These are phyloP conservation scores for Schwanniomyces etchellsii DNA, from an alignment of 1,139 yeast genomes.

Conservation along the genomic window DNA sequence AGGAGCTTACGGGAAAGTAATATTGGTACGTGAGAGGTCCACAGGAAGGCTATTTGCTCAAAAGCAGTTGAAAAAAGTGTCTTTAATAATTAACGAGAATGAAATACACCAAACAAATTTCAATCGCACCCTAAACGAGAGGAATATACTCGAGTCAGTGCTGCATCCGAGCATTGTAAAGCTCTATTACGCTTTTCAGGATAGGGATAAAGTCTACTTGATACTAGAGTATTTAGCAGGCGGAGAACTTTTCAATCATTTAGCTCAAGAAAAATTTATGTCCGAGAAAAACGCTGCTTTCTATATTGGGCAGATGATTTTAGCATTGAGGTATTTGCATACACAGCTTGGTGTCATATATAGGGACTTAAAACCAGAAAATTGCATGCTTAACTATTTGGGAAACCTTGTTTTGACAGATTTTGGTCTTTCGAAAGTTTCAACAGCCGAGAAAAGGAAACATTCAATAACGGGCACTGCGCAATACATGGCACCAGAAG, in stretches of 20 bases:
- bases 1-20: conserved; percentile 89
- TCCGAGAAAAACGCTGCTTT: conserved; percentile 76
- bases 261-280: conserved; percentile 44
- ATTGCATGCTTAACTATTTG: conserved; percentile 71
- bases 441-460: conserved; percentile 36
- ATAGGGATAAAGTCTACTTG: conserved; percentile 69
- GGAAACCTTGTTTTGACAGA: conserved; percentile 88
- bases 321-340: conserved; percentile 80
- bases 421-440: conserved; percentile 83
- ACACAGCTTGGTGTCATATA: conserved; percentile 72
- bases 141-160: conserved; percentile 37
- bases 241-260: conserved; percentile 85
- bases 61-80: conserved; percentile 80
- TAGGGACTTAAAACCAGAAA: conserved; percentile 90
- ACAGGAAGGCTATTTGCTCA: conserved; percentile 79
- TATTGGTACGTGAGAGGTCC: conserved; percentile 61
- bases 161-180: conserved; percentile 86
- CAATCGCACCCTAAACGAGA: conserved; percentile 36
- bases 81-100: conserved; percentile 33
- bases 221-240: conserved; percentile 87
- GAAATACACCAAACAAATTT: conserved; percentile 33
- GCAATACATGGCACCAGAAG: conserved; percentile 96
- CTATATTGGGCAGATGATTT: conserved; percentile 81
- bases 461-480: conserved; percentile 90
- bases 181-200: conserved; percentile 86